Conservation (phyloP, 495 filamentous ascomycete genomes). For the Aspergillus sclerotiicarbonarius region DNA sequence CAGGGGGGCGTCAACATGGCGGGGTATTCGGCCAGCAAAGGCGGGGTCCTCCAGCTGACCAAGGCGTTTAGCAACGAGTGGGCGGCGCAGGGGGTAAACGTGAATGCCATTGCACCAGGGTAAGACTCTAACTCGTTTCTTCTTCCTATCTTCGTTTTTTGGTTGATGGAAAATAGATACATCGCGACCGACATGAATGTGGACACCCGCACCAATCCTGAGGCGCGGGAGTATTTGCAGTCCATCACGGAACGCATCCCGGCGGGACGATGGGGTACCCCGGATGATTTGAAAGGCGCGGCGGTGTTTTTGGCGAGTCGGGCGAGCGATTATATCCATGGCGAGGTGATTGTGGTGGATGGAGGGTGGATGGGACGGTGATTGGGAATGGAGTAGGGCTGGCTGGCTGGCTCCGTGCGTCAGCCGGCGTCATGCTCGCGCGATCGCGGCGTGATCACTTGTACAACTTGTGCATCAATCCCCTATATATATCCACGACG, state of each 20-base stretch:
- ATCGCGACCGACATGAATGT: conserved; percentile 92
- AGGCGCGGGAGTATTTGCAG: conserved; percentile 61
- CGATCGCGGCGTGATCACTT: too few species aligned
- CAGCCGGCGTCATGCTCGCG: too few species aligned
- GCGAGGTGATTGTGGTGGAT: conserved; percentile 75
- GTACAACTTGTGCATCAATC: too few species aligned
- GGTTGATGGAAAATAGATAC: background rate
- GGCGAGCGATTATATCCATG: conserved; percentile 73
- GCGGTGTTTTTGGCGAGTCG: conserved; percentile 40
- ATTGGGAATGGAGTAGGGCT: too few species aligned
- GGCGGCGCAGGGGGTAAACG: conserved; percentile 71
- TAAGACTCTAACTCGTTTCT: conserved; percentile 43
- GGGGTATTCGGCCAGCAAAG: conserved; percentile 86
- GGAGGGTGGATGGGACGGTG: conserved; percentile 89
- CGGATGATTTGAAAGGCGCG: conserved; percentile 39
- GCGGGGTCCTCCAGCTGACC: conserved; percentile 80
- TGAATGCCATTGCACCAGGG: conserved; percentile 74
- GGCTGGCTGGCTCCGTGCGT: too few species aligned
- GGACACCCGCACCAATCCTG: conserved; percentile 68
- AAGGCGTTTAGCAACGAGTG: conserved; percentile 89
- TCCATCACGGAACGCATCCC: conserved; percentile 64
- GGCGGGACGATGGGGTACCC: conserved; percentile 61
- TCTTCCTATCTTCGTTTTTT: background rate
- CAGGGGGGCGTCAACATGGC: conserved; percentile 89
- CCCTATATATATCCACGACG: too few species aligned